Base-by-base conservation (phyloP, 164 flowering plant species). In the Brasenia schreberi region DNA sequence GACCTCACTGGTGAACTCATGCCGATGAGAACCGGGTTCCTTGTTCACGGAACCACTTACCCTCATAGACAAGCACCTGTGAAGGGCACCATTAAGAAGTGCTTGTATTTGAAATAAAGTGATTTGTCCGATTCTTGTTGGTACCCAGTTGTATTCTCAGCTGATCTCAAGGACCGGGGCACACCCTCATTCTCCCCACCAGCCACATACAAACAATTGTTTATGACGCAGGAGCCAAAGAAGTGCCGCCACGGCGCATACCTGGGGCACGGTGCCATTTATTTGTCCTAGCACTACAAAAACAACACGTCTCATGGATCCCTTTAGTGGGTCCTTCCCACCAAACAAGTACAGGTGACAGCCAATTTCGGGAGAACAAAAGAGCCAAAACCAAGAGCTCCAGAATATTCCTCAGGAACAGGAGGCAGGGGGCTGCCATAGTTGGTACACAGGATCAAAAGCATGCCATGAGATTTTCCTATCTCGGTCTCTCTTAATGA, bases 251-350 rank as follows among this genome's bases (percentile, higher is more conserved):
- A 68, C 7, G 83, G 18, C 85, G 83, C 97, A 90, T 86, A 70
- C 85, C 97, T 3, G 95, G 97, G 10, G 92, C 97, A n/a, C 95
- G 90, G 73, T 84, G 95, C 97, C 97, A 90, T 69, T 83, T 88
- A 65, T 88, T 90, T 33, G 92, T 90, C 63, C 97, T 72, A 2
- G 95, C 90, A 71, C 81, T 90, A 63, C 87, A 90, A 71, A 90
- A 9, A 88, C 75, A 42, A 86, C 94, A 65, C 89, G 77, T 74
- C 97, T 80, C 92, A 90, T 85, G 61, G 97, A 88, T 39, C 95
- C 92, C 72, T 82, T 85, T 0, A 85, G 43, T 6, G 89, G 95
- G 67, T 88, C 89, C 70, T 78, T 86, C 60, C 97, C 94, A 23
- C 94, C 97, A 78, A 88, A 86, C 68, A 90, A 63, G 72, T 86